Percentiles rank a stretch among this genome's conserved stretches.
Evolutionary conservation across 306 rosid genomes (phyloP).

Genomic region (Acacia acuminata): DNA sequence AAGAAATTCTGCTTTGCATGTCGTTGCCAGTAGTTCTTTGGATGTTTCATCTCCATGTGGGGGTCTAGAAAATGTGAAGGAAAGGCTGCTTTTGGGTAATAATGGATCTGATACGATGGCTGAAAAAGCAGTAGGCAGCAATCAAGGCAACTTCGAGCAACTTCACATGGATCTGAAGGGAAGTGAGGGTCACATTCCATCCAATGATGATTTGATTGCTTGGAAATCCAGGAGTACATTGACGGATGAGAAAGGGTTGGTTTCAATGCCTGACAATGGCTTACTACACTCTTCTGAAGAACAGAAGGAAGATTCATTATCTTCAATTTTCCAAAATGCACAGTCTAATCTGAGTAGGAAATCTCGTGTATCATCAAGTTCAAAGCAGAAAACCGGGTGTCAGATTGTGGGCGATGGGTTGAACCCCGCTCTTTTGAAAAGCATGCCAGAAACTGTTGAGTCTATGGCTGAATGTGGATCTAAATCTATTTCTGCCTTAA

Average conservation of each 20-base stretch:
- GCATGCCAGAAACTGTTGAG: conserved; percentile 34
- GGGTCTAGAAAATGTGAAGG: background rate
- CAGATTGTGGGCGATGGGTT: conserved; percentile 44
- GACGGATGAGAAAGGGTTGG: conserved; percentile 4
- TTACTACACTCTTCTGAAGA: conserved; percentile 40
- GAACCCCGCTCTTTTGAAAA: conserved; percentile 28
- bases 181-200: conserved; percentile 3
- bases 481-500: conserved; percentile 37
- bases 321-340: conserved; percentile 51
- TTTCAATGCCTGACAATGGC: conserved; percentile 34
- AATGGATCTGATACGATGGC: conserved; percentile 17
- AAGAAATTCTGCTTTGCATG: conserved; percentile 42
- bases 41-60: conserved; percentile 18
- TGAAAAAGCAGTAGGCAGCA: background rate
- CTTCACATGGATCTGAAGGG: background rate
- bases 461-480: conserved; percentile 33
- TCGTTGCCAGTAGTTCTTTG: conserved; percentile 35
- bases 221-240: background rate
- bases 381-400: conserved; percentile 42
- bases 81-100: background rate
- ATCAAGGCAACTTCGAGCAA: background rate
- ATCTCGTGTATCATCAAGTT: conserved; percentile 37
- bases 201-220: conserved; percentile 5
- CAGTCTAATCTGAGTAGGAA: conserved; percentile 55
- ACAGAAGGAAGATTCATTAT: conserved; percentile 56